phyloP scores from a whole-genome alignment of 73 alveolate genomes.

The Paramecium caudatum region DNA sequence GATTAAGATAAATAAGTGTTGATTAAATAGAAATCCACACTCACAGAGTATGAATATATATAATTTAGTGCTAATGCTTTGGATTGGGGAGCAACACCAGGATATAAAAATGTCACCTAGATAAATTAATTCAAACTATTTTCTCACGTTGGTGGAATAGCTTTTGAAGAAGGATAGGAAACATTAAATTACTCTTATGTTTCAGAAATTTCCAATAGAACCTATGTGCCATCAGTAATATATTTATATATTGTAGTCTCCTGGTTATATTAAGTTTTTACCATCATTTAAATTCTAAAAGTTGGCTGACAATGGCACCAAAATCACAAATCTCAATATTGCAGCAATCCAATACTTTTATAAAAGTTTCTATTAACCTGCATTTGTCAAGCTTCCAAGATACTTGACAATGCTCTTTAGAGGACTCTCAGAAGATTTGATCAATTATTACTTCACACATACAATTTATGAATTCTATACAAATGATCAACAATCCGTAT shows the following conservation, averaged over 20 bases:
- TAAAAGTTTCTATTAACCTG: conserved; percentile 24
- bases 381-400: conserved; percentile 34
- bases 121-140: conserved; percentile 5
- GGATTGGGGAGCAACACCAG: conserved; percentile 67
- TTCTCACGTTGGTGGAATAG: not conserved
- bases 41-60: conserved; percentile 50
- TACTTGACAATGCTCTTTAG: not conserved
- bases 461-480: conserved; percentile 64
- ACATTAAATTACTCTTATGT: not conserved
- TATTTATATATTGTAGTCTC: not conserved
- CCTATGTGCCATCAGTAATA: conserved; percentile 49
- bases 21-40: not conserved
- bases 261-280: conserved; percentile 38
- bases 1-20: not conserved
- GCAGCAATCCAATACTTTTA: conserved; percentile 42
- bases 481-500: not conserved
- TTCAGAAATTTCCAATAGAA: conserved; percentile 30
- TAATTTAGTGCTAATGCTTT: conserved; percentile 23
- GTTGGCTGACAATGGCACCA: not conserved
- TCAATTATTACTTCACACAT: conserved; percentile 37
- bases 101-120: not conserved
- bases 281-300: conserved; percentile 34
- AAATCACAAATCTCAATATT: not conserved
- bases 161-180: not conserved
- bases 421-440: not conserved